Evolutionary conservation across 345 rosid species (phyloP).

Genomic region (Eucalyptus globulus): DNA sequence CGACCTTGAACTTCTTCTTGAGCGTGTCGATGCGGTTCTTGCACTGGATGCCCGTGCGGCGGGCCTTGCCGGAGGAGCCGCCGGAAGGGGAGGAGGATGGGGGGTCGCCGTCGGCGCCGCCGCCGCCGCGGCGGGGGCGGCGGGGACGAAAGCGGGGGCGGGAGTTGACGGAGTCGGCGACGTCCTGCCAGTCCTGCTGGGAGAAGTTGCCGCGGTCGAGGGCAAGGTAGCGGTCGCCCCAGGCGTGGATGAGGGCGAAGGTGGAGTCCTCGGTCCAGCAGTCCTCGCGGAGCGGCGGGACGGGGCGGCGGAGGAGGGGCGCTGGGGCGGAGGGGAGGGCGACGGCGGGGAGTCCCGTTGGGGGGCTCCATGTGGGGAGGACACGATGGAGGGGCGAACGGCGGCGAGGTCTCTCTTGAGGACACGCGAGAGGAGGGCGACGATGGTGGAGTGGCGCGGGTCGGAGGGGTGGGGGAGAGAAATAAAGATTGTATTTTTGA

Average conservation of each 20-base stretch:
- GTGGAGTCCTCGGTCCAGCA: conserved; percentile 94
- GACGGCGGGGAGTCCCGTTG: background rate
- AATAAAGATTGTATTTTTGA: background rate
- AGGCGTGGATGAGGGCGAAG: conserved; percentile 57
- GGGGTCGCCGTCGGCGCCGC: no score
- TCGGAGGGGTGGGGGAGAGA: background rate
- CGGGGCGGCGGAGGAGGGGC: background rate
- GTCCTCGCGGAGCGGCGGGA: conserved; percentile 54
- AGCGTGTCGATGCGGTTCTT: conserved; percentile 49
- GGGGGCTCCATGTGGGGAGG: background rate
- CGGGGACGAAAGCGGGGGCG: background rate
- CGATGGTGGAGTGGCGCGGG: background rate
- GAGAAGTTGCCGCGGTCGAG: conserved; percentile 82
- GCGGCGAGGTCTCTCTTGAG: background rate
- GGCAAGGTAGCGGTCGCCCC: conserved; percentile 70
- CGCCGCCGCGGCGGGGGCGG: background rate
- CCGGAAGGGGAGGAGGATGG: background rate
- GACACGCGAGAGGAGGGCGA: background rate
- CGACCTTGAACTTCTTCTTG: conserved; percentile 38
- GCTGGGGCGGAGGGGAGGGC: background rate
- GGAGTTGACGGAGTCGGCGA: conserved; percentile 36
- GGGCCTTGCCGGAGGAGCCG: background rate
- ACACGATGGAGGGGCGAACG: background rate
- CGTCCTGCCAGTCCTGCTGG: conserved; percentile 51
- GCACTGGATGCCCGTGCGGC: conserved; percentile 43